phyloP scores from a whole-genome alignment of 2,329 filamentous ascomycete species.

The Sodiomyces alkalinus region DNA sequence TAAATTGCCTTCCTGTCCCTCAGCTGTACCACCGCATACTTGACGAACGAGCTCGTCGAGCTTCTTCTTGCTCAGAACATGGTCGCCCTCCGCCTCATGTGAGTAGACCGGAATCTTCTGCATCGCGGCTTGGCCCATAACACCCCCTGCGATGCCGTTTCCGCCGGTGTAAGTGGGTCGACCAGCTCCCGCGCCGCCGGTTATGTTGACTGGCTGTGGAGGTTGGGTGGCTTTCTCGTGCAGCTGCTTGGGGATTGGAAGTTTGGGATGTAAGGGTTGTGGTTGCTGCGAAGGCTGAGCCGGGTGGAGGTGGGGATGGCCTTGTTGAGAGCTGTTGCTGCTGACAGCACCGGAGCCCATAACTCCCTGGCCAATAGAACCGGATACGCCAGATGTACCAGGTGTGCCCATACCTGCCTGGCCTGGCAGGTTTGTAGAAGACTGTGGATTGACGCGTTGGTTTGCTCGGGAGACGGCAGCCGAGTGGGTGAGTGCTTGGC shows the following conservation, averaged over 20 bases:
- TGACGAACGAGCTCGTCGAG: constrained; percentile 89
- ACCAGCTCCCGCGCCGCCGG: constrained; percentile 42
- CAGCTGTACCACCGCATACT: constrained; percentile 67
- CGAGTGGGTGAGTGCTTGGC: constrained; percentile 30
- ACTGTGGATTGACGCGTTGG: constrained; percentile 16
- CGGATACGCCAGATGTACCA: constrained; percentile 11
- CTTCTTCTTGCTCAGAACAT: constrained; percentile 95
- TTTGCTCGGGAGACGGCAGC: constrained; percentile 34
- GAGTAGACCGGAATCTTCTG: constrained; percentile 69
- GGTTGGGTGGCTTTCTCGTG: constrained; percentile 50
- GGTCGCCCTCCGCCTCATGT: constrained; percentile 81
- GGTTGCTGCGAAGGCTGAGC: constrained; percentile 22
- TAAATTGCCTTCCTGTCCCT: constrained; percentile 58
- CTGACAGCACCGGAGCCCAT: constrained; percentile 14
- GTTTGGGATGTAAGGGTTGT: constrained; percentile 39
- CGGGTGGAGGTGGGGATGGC: constrained; percentile 33
- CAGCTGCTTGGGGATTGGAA: constrained; percentile 72
- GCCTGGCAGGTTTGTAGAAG: constrained; percentile 15
- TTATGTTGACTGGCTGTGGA: constrained; percentile 59
- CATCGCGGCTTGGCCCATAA: constrained; percentile 78
- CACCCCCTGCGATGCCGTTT: constrained; percentile 59
- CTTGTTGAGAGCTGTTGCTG: constrained; percentile 19
- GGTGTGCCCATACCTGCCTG: constrained; percentile 16
- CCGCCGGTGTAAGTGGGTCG: constrained; percentile 78
- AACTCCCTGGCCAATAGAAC: constrained; percentile 15